Evolutionary conservation across 2,329 filamentous ascomycete species (phyloP).

Genomic region (Mariannaea sp.): DNA sequence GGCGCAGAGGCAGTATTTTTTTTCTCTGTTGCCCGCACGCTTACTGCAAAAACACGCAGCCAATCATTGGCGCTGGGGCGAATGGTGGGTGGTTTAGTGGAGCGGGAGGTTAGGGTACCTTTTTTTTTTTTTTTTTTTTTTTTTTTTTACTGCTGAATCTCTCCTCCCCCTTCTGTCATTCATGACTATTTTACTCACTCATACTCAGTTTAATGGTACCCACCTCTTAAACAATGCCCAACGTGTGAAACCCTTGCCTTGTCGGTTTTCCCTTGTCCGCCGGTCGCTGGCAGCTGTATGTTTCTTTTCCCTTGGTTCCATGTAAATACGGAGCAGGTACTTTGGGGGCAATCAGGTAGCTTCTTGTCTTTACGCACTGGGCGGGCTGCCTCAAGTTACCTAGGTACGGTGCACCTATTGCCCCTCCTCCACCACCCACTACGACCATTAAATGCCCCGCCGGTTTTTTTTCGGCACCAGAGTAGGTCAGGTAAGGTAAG

Average conservation of each 20-base stretch:
- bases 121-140: conserved; percentile 8
- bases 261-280: neutral
- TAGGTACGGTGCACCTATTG: conserved; percentile 2
- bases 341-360: no score
- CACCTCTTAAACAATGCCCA: conserved; percentile 8
- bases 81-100: conserved; percentile 24
- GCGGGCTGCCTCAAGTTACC: neutral
- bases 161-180: no score
- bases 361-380: neutral
- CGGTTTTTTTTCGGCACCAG: conserved; percentile 8
- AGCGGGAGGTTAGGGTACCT: conserved; percentile 38
- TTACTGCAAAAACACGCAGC: conserved; percentile 37
- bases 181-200: neutral
- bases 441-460: conserved; percentile 11
- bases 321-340: no score
- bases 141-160: neutral
- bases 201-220: neutral
- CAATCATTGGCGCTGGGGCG: conserved; percentile 31
- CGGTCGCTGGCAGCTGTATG: neutral
- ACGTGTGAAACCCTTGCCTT: neutral
- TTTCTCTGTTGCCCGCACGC: conserved; percentile 40
- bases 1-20: conserved; percentile 43
- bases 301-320: neutral
- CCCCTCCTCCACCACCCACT: conserved; percentile 17
- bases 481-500: no score